These are phyloP conservation scores for Malbranchea cinnamomea DNA, from an alignment of 2,329 filamentous ascomycete species.

Conservation along the genomic window DNA sequence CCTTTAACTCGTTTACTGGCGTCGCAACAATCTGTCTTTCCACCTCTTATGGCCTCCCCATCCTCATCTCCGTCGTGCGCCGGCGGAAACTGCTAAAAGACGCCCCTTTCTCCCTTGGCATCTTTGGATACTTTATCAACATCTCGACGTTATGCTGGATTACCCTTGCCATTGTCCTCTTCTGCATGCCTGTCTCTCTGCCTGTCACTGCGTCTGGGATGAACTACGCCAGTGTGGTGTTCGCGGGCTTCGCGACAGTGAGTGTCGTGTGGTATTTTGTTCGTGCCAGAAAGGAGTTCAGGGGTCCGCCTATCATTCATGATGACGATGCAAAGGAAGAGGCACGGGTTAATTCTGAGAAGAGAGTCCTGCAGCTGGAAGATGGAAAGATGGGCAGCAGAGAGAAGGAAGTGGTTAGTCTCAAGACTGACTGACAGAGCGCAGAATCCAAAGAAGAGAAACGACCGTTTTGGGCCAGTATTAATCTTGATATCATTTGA, in stretches of 20 bases:
- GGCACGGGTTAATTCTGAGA: constrained; percentile 17
- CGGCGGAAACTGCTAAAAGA: constrained; percentile 50
- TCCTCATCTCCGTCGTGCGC: constrained; percentile 54
- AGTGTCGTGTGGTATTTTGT: constrained; percentile 49
- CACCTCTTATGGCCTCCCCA: constrained; percentile 60
- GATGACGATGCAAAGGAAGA: constrained; percentile 15
- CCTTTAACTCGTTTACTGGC: constrained; percentile 67
- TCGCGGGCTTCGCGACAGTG: constrained; percentile 46
- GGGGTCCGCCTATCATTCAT: constrained; percentile 34
- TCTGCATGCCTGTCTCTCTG: constrained; percentile 57
- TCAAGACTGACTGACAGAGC: too few relatives aligned
- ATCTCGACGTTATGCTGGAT: constrained; percentile 57
- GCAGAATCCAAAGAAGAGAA: neutral
- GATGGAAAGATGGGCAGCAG: constrained; percentile 10
- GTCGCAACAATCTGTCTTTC: constrained; percentile 67
- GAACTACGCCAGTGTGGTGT: constrained; percentile 55
- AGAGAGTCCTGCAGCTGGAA: constrained; percentile 19
- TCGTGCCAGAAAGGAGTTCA: constrained; percentile 49
- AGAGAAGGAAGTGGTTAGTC: constrained; percentile 10
- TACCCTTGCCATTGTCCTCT: constrained; percentile 51
- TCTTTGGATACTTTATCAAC: constrained; percentile 55
- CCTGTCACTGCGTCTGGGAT: constrained; percentile 42
- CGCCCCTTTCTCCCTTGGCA: constrained; percentile 54
- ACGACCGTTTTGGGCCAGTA: neutral
- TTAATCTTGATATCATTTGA: neutral